These are phyloP conservation scores for Paramecium caudatum DNA, from an alignment of 73 alveolate species.

Conservation along the genomic window DNA sequence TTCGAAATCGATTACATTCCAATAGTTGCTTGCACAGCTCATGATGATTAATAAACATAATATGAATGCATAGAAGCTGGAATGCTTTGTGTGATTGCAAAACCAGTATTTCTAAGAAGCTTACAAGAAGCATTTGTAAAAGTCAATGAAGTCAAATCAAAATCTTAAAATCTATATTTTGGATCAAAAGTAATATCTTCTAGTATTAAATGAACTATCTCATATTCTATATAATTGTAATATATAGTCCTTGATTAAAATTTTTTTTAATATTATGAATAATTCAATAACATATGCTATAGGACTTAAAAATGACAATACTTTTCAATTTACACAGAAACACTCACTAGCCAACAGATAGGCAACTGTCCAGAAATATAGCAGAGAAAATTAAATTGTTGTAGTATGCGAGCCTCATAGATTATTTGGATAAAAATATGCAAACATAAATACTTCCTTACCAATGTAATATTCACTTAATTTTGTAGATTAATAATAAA, in stretches of 20 bases:
- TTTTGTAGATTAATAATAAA: background rate
- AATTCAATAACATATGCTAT: background rate
- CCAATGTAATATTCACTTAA: background rate
- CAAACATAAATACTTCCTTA: background rate
- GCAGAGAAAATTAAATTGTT: background rate
- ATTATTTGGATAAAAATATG: background rate
- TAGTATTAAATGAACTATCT: slow-evolving; percentile 27
- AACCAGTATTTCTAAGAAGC: slow-evolving; percentile 34
- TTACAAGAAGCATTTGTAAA: background rate
- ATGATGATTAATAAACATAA: slow-evolving; percentile 47
- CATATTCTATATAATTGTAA: too few species aligned
- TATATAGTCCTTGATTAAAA: too few species aligned
- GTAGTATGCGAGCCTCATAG: slow-evolving; percentile 42
- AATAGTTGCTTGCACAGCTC: slow-evolving; percentile 61
- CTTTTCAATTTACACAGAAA: background rate
- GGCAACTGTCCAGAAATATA: background rate
- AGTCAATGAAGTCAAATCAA: slow-evolving; percentile 28
- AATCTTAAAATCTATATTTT: background rate
- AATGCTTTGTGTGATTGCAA: slow-evolving; percentile 27
- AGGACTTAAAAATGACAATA: slow-evolving; percentile 36
- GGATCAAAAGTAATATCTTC: slow-evolving; percentile 31
- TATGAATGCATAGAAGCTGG: slow-evolving; percentile 27
- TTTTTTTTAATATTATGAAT: too few species aligned
- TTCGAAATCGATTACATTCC: slow-evolving; percentile 12
- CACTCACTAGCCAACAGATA: background rate